Evolutionary conservation across 1,284 basidiomycete genomes (phyloP).

Genomic region (Pseudozyma sp.): DNA sequence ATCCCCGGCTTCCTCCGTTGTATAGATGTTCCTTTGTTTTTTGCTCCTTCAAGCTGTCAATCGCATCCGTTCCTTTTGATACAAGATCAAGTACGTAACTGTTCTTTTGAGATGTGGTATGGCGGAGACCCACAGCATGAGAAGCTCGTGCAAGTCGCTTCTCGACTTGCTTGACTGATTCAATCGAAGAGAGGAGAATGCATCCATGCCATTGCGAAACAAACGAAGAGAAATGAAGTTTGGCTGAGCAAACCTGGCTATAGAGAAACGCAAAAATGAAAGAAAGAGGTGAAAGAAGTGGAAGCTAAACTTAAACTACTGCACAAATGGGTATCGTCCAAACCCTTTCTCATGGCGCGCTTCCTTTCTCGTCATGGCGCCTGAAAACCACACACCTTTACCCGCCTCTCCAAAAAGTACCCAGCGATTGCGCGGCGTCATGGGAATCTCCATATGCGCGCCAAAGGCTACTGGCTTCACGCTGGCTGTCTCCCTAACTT

Average conservation of each 20-base stretch:
- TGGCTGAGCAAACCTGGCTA: not conserved
- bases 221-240: too few relatives aligned
- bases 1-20: not conserved
- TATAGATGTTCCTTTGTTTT: not conserved
- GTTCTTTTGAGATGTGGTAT: too few relatives aligned
- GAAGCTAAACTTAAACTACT: not conserved
- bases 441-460: slow-evolving; percentile 23
- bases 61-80: too few relatives aligned
- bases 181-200: too few relatives aligned
- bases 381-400: slow-evolving; percentile 22
- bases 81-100: too few relatives aligned
- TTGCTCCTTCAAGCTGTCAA: not conserved
- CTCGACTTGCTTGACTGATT: too few relatives aligned
- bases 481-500: too few relatives aligned
- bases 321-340: slow-evolving; percentile 18
- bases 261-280: not conserved
- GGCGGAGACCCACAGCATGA: too few relatives aligned
- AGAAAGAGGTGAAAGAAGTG: not conserved
- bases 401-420: slow-evolving; percentile 22
- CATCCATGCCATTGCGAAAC: too few relatives aligned
- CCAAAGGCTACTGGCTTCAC: slow-evolving; percentile 19
- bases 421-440: slow-evolving; percentile 26
- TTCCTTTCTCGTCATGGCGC: slow-evolving; percentile 23
- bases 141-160: too few relatives aligned
- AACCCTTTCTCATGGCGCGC: slow-evolving; percentile 9